Conservation (phyloP, 805 yeast genomes). For the Metschnikowia proteae region DNA sequence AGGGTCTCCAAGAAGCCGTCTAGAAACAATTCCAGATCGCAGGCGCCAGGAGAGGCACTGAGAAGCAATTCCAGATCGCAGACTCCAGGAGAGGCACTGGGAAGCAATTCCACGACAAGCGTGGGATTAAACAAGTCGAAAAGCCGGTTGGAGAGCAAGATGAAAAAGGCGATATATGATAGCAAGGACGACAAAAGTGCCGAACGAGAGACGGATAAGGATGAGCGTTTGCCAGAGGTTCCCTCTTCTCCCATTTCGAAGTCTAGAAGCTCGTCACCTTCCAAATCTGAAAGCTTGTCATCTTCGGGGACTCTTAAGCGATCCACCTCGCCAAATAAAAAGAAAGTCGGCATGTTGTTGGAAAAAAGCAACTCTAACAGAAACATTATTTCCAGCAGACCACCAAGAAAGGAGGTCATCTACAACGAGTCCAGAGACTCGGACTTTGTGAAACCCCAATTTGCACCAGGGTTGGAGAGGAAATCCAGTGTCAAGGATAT, state of each 20-base stretch:
- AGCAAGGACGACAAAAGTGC: not conserved
- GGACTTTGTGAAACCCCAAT: conserved; percentile 29
- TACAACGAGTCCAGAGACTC: conserved; percentile 10
- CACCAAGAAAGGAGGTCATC: conserved; percentile 26
- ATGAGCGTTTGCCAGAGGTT: conserved; percentile 8
- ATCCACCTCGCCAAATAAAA: conserved; percentile 40
- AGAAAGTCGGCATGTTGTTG: conserved; percentile 17
- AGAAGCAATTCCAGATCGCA: conserved; percentile 9
- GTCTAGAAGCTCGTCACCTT: conserved; percentile 12
- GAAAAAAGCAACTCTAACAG: not conserved
- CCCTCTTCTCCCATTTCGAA: conserved; percentile 22
- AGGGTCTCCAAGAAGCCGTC: conserved; percentile 25
- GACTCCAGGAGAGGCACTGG: not conserved
- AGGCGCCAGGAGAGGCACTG: not conserved
- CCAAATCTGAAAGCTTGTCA: conserved; percentile 7
- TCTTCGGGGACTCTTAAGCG: conserved; percentile 25
- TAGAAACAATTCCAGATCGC: conserved; percentile 10
- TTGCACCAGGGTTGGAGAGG: conserved; percentile 24
- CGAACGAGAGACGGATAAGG: not conserved
- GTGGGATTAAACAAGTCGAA: not conserved
- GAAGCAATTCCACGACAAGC: conserved; percentile 6
- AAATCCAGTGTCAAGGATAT: conserved; percentile 33
- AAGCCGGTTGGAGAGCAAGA: conserved; percentile 10
- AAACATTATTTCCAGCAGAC: conserved; percentile 23
- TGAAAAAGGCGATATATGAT: conserved; percentile 9